Evolutionary conservation across 495 filamentous ascomycete genomes (phyloP).

Genomic region (Annulohypoxylon maeteangense): DNA sequence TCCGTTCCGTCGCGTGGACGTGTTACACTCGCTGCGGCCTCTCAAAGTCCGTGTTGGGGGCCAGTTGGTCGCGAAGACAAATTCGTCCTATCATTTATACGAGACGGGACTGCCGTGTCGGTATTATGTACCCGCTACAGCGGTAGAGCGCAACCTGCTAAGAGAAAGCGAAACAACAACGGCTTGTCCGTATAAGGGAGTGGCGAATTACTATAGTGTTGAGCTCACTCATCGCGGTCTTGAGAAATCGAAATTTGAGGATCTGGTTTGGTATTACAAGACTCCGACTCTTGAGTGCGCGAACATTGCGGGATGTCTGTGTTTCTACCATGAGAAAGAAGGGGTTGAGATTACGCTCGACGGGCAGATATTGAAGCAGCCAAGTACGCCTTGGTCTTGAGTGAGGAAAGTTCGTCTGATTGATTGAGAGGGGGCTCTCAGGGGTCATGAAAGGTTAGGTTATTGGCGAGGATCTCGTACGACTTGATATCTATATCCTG

Average conservation of each 20-base stretch:
- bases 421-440: not conserved
- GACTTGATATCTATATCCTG: not conserved
- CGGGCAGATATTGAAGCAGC: constrained; percentile 42
- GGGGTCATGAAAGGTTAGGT: not conserved
- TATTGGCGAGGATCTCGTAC: not conserved
- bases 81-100: constrained; percentile 53
- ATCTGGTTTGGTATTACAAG: constrained; percentile 67
- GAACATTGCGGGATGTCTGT: constrained; percentile 55
- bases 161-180: constrained; percentile 56
- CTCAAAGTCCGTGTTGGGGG: constrained; percentile 21
- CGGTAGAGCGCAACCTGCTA: constrained; percentile 53
- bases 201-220: constrained; percentile 60
- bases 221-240: constrained; percentile 18
- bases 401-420: not conserved
- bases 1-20: constrained; percentile 26
- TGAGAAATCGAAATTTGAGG: constrained; percentile 50
- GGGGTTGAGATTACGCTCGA: constrained; percentile 59
- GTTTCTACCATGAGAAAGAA: constrained; percentile 66
- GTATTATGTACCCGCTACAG: constrained; percentile 63
- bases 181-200: constrained; percentile 68
- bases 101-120: constrained; percentile 63
- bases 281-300: constrained; percentile 61
- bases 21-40: constrained; percentile 19
- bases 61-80: constrained; percentile 54
- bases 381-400: constrained; percentile 26